Evolutionary conservation across 1,139 yeast species (phyloP).

Genomic region (Kazachstania sp.): DNA sequence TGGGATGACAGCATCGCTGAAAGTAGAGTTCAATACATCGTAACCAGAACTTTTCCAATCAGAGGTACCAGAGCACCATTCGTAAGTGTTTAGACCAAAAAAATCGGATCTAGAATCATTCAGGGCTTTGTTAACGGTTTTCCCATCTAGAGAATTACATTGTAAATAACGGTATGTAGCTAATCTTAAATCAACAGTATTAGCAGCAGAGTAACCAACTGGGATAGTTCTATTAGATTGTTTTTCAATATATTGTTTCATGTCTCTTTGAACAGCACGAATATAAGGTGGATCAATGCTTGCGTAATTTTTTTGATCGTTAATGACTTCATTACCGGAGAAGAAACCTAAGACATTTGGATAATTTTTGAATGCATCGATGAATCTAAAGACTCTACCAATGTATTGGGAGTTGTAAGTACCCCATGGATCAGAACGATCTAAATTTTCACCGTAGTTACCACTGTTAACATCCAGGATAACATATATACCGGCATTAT

Average conservation of each 20-base stretch:
- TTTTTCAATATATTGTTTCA: slow-evolving; percentile 66
- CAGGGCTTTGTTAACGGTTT: slow-evolving; percentile 35
- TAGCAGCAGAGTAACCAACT: slow-evolving; percentile 91
- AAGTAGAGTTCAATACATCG: slow-evolving; percentile 48
- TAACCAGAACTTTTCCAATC: slow-evolving; percentile 67
- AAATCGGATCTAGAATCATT: slow-evolving; percentile 70
- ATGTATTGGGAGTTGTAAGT: slow-evolving; percentile 61
- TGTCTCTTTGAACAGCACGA: slow-evolving; percentile 87
- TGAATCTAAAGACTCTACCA: slow-evolving; percentile 67
- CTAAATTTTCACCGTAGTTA: slow-evolving; percentile 49
- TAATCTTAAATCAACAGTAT: slow-evolving; percentile 59
- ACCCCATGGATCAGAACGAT: slow-evolving; percentile 65
- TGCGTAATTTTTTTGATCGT: slow-evolving; percentile 65
- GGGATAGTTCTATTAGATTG: slow-evolving; percentile 70
- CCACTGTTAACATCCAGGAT: slow-evolving; percentile 86
- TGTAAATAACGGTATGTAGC: slow-evolving; percentile 77
- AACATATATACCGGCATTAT: slow-evolving; percentile 83
- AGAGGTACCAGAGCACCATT: slow-evolving; percentile 77
- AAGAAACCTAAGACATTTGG: slow-evolving; percentile 86
- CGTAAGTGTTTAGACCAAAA: slow-evolving; percentile 85
- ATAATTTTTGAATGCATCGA: slow-evolving; percentile 75
- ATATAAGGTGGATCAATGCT: slow-evolving; percentile 54
- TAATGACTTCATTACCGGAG: slow-evolving; percentile 88
- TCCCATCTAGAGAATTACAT: slow-evolving; percentile 47
- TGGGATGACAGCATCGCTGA: slow-evolving; percentile 57